Evolutionary conservation across 139 green algal species (phyloP).

Genomic region (Tetradesmus obliquus): DNA sequence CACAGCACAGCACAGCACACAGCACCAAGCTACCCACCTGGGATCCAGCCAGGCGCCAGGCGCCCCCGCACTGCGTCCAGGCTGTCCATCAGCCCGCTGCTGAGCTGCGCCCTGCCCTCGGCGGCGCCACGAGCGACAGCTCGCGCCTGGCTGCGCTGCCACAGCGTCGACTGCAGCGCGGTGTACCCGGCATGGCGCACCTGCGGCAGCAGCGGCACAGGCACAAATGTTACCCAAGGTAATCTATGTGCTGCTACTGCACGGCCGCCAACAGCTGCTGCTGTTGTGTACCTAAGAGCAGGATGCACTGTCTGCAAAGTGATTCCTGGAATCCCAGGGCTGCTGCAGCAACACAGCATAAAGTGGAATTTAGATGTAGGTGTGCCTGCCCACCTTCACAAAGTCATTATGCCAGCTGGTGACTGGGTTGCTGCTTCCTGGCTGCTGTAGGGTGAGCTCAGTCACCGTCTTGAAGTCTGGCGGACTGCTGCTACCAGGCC

Average conservation of each 20-base stretch:
- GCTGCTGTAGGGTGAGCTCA: constrained; percentile 1
- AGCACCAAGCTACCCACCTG: constrained; percentile 24
- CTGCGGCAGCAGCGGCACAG: not conserved
- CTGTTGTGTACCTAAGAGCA: no score
- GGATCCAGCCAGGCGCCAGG: constrained; percentile 5
- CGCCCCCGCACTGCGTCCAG: not conserved
- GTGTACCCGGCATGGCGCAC: constrained; percentile 29
- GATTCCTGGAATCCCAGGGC: no score
- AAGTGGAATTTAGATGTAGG: no score
- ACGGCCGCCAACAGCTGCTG: no score
- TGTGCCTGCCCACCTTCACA: constrained; percentile 13
- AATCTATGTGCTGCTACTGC: no score
- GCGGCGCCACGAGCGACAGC: not conserved
- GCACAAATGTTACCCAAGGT: no score
- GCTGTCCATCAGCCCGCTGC: not conserved
- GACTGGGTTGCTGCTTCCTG: constrained; percentile 29
- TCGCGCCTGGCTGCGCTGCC: constrained; percentile 35
- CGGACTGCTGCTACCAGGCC: not conserved
- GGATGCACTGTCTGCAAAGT: no score
- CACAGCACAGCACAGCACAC: not conserved
- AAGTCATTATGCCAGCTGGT: constrained; percentile 37
- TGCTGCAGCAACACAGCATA: no score
- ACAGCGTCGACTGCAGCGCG: constrained; percentile 40
- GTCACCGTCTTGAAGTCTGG: constrained; percentile 20
- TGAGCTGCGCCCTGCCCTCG: not conserved